Conservation (phyloP, 2,329 filamentous ascomycete species). For the Aureobasidium mangrovei region DNA sequence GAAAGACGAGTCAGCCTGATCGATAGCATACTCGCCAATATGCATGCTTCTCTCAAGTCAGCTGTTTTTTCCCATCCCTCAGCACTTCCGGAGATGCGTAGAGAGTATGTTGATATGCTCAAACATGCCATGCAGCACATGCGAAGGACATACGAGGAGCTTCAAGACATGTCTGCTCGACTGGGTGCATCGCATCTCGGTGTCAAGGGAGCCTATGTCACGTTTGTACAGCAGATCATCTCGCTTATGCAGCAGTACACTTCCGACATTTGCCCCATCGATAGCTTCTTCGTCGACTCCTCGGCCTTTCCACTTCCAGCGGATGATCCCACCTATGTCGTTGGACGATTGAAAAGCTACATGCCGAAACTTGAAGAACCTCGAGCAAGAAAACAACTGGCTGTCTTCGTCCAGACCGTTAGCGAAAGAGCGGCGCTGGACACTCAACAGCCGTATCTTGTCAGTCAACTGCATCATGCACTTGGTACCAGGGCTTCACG, state of each 20-base stretch:
- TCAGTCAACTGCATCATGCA: conserved; percentile 44
- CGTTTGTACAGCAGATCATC: conserved; percentile 53
- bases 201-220: conserved; percentile 47
- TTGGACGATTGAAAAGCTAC: conserved; percentile 52
- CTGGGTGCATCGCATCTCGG: conserved; percentile 16
- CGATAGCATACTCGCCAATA: conserved; percentile 49
- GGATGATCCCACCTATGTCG: conserved; percentile 53
- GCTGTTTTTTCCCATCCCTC: conserved; percentile 25
- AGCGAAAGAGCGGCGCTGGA: conserved; percentile 51
- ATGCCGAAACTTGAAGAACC: conserved; percentile 42
- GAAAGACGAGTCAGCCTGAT: conserved; percentile 47
- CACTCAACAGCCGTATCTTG: conserved; percentile 47
- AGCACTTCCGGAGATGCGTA: conserved; percentile 30
- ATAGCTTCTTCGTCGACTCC: conserved; percentile 53
- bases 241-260: conserved; percentile 53
- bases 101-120: conserved; percentile 44
- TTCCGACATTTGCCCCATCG: conserved; percentile 47
- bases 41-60: conserved; percentile 42
- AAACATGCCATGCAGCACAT: conserved; percentile 51
- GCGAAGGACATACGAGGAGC: conserved; percentile 51
- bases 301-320: conserved; percentile 51
- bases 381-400: conserved; percentile 46
- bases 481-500: conserved; percentile 29
- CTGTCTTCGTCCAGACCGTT: conserved; percentile 51
- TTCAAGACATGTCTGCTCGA: conserved; percentile 26